Conservation (phyloP, 257 asterid species). For the Penstemon eatonii region DNA sequence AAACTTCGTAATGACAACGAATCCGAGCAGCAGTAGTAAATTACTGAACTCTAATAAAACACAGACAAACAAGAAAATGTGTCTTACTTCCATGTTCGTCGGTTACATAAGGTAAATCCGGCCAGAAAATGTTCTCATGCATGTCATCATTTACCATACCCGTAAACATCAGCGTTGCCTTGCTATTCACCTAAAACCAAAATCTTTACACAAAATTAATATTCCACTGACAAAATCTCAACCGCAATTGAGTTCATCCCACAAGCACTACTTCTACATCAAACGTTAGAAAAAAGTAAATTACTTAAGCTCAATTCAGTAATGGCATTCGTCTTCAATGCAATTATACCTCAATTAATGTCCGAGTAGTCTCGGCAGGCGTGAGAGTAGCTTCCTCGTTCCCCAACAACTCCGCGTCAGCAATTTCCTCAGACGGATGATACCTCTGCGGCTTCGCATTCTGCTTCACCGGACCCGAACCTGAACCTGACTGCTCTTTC, state of each 20-base stretch:
- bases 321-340: conserved; percentile 14
- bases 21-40: conserved; percentile 12
- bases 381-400: conserved; percentile 59
- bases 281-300: too few species aligned
- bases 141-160: conserved; percentile 69
- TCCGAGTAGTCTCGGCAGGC: conserved; percentile 83
- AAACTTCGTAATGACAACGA: conserved; percentile 27
- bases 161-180: conserved; percentile 86
- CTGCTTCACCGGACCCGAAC: conserved; percentile 72
- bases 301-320: neutral
- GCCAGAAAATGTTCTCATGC: conserved; percentile 96
- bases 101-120: conserved; percentile 86
- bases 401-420: conserved; percentile 54
- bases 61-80: conserved; percentile 25
- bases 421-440: conserved; percentile 93
- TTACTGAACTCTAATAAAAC: neutral
- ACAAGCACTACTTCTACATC: neutral
- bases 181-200: conserved; percentile 78
- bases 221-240: conserved; percentile 21
- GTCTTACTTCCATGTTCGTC: conserved; percentile 96
- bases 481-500: conserved; percentile 53
- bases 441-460: conserved; percentile 90
- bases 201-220: conserved; percentile 32
- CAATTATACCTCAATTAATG: conserved; percentile 68
- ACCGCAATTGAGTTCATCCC: neutral